phyloP scores from a whole-genome alignment of 139 green algal species.

The Haematococcus sp. region DNA sequence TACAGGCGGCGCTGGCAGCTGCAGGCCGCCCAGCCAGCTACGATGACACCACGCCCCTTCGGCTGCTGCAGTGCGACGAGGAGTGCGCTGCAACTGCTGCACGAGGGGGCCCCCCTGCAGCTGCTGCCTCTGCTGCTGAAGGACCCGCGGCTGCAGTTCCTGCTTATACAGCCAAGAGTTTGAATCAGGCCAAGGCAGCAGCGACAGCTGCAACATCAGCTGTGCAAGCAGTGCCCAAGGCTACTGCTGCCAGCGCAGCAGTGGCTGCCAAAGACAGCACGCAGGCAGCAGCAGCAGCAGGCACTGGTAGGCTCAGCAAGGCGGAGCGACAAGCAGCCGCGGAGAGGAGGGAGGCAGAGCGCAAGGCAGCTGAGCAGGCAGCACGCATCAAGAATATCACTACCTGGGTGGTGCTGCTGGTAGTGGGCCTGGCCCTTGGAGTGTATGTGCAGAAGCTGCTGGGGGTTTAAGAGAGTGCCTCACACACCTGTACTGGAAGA shows the following conservation, averaged over 20 bases:
- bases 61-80: constrained; percentile 57
- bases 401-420: constrained; percentile 1
- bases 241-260: not conserved
- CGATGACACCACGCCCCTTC: constrained; percentile 35
- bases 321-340: constrained; percentile 3
- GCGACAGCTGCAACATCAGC: not conserved
- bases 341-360: not conserved
- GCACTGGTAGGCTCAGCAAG: not conserved
- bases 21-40: constrained; percentile 25
- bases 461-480: no score
- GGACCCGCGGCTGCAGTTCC: not conserved
- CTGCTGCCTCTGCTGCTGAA: not conserved
- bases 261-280: not conserved
- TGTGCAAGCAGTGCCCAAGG: not conserved
- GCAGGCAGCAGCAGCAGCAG: not conserved
- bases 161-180: not conserved
- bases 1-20: constrained; percentile 44
- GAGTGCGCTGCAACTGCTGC: constrained; percentile 35
- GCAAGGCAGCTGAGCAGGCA: not conserved
- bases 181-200: not conserved
- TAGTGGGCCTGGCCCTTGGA: not conserved
- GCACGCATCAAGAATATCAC: constrained; percentile 1
- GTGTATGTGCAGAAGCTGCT: not conserved
- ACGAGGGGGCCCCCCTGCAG: not conserved
- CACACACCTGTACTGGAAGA: no score